Evolutionary conservation across 495 filamentous ascomycete genomes (phyloP).

Genomic region (Cercophora sp.): DNA sequence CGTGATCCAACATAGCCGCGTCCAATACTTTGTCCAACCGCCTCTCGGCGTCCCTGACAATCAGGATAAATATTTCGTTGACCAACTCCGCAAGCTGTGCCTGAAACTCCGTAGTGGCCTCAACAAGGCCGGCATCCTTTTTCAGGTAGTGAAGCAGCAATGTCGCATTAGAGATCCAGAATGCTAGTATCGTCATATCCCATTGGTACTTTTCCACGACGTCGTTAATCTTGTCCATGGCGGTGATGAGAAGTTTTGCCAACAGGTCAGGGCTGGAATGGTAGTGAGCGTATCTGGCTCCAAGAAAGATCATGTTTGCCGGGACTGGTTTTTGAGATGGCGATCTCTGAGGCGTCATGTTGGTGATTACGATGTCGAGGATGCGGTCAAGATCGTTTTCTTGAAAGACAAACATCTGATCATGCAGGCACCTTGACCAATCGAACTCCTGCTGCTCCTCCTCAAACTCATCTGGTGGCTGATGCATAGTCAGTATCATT

Average conservation of each 20-base stretch:
- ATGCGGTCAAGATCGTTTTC: conserved; percentile 86
- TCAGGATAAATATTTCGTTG: conserved; percentile 98
- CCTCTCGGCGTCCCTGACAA: conserved; percentile 95
- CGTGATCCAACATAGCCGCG: conserved; percentile 90
- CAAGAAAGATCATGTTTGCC: conserved; percentile 93
- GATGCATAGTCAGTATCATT: conserved; percentile 6
- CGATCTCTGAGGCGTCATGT: conserved; percentile 95
- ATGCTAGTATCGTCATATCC: conserved; percentile 99
- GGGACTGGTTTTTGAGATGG: conserved; percentile 96
- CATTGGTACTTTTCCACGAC: conserved; percentile 92
- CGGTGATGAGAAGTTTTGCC: conserved; percentile 70
- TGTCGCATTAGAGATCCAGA: conserved; percentile 98
- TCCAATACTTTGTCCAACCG: conserved; percentile 95
- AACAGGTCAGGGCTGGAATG: conserved; percentile 86
- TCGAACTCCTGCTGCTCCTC: conserved; percentile 92
- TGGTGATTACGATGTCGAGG: conserved; percentile 92
- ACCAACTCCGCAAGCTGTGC: conserved; percentile 89
- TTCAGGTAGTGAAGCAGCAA: conserved; percentile 93
- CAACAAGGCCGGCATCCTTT: conserved; percentile 80
- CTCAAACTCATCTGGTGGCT: conserved; percentile 81
- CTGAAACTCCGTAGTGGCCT: conserved; percentile 85
- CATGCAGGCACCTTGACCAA: conserved; percentile 93
- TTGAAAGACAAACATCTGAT: conserved; percentile 99
- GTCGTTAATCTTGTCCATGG: conserved; percentile 94
- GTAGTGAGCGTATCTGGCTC: conserved; percentile 94